Conservation (phyloP, 208 protist species). For the Leishmania aethiopica region DNA sequence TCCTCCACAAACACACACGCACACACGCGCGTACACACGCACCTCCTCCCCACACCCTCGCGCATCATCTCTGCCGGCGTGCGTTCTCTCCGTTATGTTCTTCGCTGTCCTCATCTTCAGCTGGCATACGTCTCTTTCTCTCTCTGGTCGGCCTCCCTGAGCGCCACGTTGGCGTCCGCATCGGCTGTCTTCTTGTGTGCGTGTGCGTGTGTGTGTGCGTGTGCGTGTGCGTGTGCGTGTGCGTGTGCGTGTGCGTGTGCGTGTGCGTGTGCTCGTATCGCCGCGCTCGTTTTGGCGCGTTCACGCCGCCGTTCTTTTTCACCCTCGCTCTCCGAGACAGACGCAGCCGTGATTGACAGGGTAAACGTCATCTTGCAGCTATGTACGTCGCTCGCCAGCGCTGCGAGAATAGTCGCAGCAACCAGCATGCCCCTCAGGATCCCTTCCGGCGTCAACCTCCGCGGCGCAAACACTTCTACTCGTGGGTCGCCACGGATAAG, state of each 20-base stretch:
- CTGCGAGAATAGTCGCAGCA: background rate
- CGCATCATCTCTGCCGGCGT: background rate
- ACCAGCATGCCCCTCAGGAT: background rate
- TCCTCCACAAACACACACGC: no score
- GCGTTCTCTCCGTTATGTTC: background rate
- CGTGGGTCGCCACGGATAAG: constrained; percentile 43
- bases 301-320: background rate
- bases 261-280: background rate
- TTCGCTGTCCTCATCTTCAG: background rate
- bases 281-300: background rate
- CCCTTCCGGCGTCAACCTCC: constrained; percentile 9
- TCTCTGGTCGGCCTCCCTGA: background rate
- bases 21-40: background rate
- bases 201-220: background rate
- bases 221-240: background rate
- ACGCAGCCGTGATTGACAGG: background rate
- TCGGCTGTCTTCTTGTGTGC: background rate
- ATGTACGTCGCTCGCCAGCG: background rate
- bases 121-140: background rate
- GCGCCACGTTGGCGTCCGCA: background rate
- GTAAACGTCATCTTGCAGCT: background rate
- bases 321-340: background rate
- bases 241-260: background rate
- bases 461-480: constrained; percentile 39
- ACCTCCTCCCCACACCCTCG: background rate